A percentile compares a stretch with the other conserved stretches of the same genome.
Evolutionary conservation across 2,329 filamentous ascomycete genomes (phyloP).

Genomic region (Colletotrichum sp.): DNA sequence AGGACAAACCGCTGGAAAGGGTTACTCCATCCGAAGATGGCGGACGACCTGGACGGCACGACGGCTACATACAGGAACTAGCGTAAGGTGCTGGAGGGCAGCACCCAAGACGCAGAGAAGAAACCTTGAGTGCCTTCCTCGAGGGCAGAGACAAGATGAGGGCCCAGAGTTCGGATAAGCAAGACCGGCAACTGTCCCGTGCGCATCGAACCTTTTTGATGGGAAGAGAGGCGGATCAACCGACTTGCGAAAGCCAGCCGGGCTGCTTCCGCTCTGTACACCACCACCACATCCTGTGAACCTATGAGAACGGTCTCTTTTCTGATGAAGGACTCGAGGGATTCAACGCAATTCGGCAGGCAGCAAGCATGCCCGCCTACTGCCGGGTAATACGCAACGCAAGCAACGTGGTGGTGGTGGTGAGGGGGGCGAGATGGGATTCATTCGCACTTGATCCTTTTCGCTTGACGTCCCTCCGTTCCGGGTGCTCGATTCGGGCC

Average conservation of each 20-base stretch:
- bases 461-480: neutral
- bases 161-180: conserved; percentile 12
- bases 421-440: neutral
- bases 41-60: neutral
- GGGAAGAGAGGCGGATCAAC: neutral
- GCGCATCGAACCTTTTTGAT: neutral
- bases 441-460: neutral
- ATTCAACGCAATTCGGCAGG: neutral
- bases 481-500: neutral
- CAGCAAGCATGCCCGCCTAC: neutral
- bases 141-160: neutral
- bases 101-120: neutral
- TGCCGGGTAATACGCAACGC: neutral
- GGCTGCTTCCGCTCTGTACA: neutral
- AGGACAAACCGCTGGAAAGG: neutral
- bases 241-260: neutral
- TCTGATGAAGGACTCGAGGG: neutral
- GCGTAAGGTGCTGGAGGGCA: neutral
- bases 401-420: neutral
- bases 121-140: neutral
- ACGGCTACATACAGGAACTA: conserved; percentile 9
- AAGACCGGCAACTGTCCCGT: conserved; percentile 10
- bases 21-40: conserved; percentile 10
- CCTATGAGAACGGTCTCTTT: neutral
- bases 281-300: neutral